phyloP scores from a whole-genome alignment of 306 rosid species.

The Potentilla sterilis region DNA sequence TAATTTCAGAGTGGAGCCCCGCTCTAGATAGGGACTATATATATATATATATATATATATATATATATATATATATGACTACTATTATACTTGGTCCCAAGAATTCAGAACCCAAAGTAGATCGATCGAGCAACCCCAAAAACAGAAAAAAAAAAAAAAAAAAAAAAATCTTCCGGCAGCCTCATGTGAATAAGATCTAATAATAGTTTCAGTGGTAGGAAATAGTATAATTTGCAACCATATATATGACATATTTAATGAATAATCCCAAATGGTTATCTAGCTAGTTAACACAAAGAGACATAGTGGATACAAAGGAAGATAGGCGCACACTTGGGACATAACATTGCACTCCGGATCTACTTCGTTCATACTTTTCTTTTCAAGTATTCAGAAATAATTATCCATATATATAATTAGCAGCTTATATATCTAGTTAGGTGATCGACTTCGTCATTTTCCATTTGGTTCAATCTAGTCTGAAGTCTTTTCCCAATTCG shows the following conservation, averaged over 20 bases:
- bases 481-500: neutral
- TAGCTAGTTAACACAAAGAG: neutral
- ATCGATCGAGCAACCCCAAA: neutral
- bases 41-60: neutral
- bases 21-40: too few species aligned
- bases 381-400: too few species aligned
- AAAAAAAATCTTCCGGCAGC: neutral
- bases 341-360: neutral
- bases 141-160: neutral
- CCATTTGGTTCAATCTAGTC: slow-evolving; percentile 2
- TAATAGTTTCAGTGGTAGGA: neutral
- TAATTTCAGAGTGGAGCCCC: too few species aligned
- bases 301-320: neutral
- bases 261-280: neutral
- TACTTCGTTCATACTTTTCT: neutral
- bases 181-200: neutral
- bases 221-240: neutral
- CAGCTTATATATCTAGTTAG: too few species aligned
- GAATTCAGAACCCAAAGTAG: neutral
- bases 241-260: neutral
- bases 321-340: neutral
- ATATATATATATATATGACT: too few species aligned
- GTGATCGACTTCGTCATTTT: neutral
- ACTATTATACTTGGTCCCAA: neutral
- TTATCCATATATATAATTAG: too few species aligned